Base-by-base conservation (phyloP, 2,329 filamentous ascomycete genomes). In the Penicillium sp. region DNA sequence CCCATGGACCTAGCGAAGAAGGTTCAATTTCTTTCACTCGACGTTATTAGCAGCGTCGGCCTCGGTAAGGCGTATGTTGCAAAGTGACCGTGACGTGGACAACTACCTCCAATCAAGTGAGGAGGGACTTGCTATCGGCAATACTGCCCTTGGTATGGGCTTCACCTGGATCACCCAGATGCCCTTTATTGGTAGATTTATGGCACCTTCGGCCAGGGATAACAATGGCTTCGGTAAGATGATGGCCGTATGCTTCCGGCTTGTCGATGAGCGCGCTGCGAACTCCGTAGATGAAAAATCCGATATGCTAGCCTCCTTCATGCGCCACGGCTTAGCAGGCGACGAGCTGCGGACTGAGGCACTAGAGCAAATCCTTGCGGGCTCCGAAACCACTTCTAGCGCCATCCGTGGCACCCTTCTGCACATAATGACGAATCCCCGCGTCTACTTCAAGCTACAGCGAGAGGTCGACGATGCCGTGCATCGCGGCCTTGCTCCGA, bases 11-110 rank as follows among this genome's bases (percentile, higher is more conserved):
- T 81, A 51, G 78, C 75, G 3, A 70, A 71, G 6, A 81, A 82
- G 59, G 75, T 78, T 3, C 80, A 83, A 42, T 84, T 77, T 70
- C 80, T 85, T 54, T 83, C 82, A 0, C 70, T 86, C 5, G 84
- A 86, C 57, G 78, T 84, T 39, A 83, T 86, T 61, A 81, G 78
- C 35, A 77, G 79, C 43, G 66, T 86, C 5, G 80, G 80, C 0
- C 81, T 85, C 44, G 83, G 83, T 12, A 65, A 74, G 55, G 58
- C 79, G 4, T n/a, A 75, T 78, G 63, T 70, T 82, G 35, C 62
- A 71, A 9, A 71, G 70, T 15, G 77, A 82, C 65, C 61, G 68
- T 4, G 81, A 83, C 54, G 67, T 77, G 8, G 73, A 77, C 42
- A 61, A 58, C 7, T 72, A 80, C 55, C 70, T 79, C 44, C 62